Base-by-base conservation (phyloP, 2,329 filamentous ascomycete genomes). In the Sarocladium kiliense region DNA sequence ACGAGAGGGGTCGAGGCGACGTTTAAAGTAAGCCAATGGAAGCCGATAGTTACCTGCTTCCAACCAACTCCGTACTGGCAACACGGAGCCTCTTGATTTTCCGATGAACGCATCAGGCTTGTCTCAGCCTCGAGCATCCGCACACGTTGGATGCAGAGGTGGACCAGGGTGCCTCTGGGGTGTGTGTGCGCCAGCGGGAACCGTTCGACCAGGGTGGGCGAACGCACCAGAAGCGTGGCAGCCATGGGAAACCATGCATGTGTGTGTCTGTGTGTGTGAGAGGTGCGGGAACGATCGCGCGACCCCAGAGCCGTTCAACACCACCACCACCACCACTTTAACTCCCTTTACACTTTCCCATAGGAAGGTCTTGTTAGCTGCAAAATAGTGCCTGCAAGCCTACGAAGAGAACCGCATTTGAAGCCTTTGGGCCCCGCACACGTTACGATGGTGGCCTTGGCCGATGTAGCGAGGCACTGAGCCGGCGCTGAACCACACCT, bases 241-340 rank as follows among this genome's bases (percentile, higher is more conserved):
- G 44, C 44, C 44, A 47, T 47, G 44, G 44, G 44, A 27, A 9
- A 47, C 7, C 44, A 18, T 51, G 47, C 47, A 36, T 51, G 47
- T 49, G 23, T 32, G 44, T 25, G 19, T n/a, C 12, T 37, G 54
- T 34, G 32, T 54, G 58, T 57, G 58, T 60, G 58, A 57, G 57
- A 56, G 57, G 58, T 58, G 57, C 58, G 58, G 58, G 58, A 58
- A 54, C 58, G 58, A 60, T 60, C 50, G 53, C 56, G 57, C 54
- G 53, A 60, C 57, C 58, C 58, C 58, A 57, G 55, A 57, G 39
- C 58, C 41, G 54, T 39, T 53, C 41, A 42, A 32, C 27, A 49
- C 34, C 45, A 50, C 47, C 47, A 34, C n/a, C 47, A 45, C 42
- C 42, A 23, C 12, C 9, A 27, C 10, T 5, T 4, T n/a, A 4